A percentile compares a stretch with the other conserved stretches of the same genome.
These are phyloP conservation scores for Aspergillus novofumigatus DNA, from an alignment of 2,329 filamentous ascomycete species.

Conservation along the genomic window DNA sequence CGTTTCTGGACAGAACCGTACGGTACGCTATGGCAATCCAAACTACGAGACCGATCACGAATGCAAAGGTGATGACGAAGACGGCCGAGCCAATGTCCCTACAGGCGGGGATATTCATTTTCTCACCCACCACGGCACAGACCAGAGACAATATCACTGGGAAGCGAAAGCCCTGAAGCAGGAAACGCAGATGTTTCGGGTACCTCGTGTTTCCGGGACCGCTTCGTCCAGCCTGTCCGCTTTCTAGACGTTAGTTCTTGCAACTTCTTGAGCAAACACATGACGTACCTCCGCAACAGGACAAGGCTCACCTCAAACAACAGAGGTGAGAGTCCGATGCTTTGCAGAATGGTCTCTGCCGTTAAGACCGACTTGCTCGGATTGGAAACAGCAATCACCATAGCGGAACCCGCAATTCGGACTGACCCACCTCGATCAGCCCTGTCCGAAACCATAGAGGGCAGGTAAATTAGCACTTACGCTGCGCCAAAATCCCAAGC, in stretches of 20 bases:
- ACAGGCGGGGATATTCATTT: slow-evolving; percentile 13
- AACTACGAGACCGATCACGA: slow-evolving; percentile 17
- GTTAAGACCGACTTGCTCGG: slow-evolving; percentile 17
- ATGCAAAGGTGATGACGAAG: slow-evolving; percentile 19
- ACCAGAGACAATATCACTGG: slow-evolving; percentile 21
- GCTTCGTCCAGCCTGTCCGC: slow-evolving; percentile 23
- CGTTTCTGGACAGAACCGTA: slow-evolving; percentile 12
- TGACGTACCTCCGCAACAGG: slow-evolving; percentile 21
- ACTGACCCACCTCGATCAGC: slow-evolving; percentile 10
- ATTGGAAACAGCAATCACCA: slow-evolving; percentile 17
- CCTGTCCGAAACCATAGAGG: not conserved
- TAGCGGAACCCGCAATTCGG: slow-evolving; percentile 21
- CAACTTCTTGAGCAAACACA: not conserved
- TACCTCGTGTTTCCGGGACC: slow-evolving; percentile 24
- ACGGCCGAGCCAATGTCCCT: slow-evolving; percentile 16
- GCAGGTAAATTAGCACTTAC: slow-evolving; percentile 11
- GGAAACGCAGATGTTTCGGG: slow-evolving; percentile 16
- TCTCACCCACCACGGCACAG: slow-evolving; percentile 18
- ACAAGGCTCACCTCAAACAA: slow-evolving; percentile 27
- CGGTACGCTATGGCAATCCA: slow-evolving; percentile 18
- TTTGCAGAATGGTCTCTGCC: slow-evolving; percentile 20
- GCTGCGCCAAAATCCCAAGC: slow-evolving; percentile 22
- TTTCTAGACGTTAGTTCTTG: not conserved
- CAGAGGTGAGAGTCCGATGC: slow-evolving; percentile 26
- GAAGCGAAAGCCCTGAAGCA: slow-evolving; percentile 24